Percentiles rank a stretch among this genome's conserved stretches.
These are phyloP conservation scores for Colletotrichum truncatum DNA, from an alignment of 2,329 filamentous ascomycete genomes.

Conservation along the genomic window DNA sequence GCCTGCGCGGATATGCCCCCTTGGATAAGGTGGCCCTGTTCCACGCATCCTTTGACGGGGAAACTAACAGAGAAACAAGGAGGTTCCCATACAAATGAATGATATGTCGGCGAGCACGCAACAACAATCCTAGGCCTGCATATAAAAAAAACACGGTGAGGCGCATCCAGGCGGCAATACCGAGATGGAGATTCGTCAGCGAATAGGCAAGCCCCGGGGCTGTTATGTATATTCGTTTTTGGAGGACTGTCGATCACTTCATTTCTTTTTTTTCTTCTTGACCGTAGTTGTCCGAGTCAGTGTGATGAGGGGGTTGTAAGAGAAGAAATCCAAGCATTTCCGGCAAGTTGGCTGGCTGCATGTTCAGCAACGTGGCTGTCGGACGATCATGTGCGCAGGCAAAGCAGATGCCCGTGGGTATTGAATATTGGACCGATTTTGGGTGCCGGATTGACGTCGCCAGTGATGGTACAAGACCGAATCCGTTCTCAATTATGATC, in stretches of 20 bases:
- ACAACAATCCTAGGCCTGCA: too few species aligned
- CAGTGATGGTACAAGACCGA: background rate
- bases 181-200: conserved; percentile 10
- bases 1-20: too few species aligned
- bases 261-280: background rate
- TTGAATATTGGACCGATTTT: background rate
- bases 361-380: conserved; percentile 15
- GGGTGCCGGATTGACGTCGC: background rate
- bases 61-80: background rate
- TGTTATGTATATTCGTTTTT: background rate
- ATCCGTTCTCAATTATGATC: background rate
- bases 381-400: background rate
- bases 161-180: background rate
- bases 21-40: too few species aligned
- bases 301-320: background rate
- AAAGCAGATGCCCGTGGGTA: background rate
- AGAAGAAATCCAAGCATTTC: background rate
- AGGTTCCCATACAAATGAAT: background rate
- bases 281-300: background rate
- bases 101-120: background rate
- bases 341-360: conserved; percentile 1
- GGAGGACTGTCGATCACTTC: background rate
- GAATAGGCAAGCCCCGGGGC: conserved; percentile 9
- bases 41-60: too few species aligned
- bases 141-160: background rate